Base-by-base conservation (phyloP, 1,284 basidiomycete genomes). In the Apiotrichum veenhuisii region DNA sequence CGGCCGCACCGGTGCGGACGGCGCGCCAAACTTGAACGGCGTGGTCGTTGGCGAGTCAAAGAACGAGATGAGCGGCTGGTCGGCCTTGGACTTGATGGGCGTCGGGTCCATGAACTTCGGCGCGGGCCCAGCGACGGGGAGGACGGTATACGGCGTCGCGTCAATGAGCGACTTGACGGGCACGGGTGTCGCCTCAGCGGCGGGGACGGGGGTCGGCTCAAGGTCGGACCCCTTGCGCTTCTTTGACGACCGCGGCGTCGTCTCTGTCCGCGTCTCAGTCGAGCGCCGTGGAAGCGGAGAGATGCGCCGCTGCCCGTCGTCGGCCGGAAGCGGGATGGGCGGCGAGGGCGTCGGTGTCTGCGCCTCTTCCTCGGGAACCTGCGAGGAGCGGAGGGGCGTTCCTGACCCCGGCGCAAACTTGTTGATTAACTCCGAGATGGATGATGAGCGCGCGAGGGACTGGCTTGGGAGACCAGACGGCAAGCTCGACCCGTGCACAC, bases 181-280 rank as follows among this genome's bases (percentile, higher is more conserved):
- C 38, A 12, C 9, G 23, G 22, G 9, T 5, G 9, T 3, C 18
- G 15, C 10, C 49, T 27, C 49, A 12, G 30, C 30, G 30, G 30
- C 30, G 12, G 30, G 30, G 12, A 12, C 30, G 30, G 12, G 30
- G 30, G 20, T 2, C 20, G 23, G 22, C 12, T 50, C 52, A 12
- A 50, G 37, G 25, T 61, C 57, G 18, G 45, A 51, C 18, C 54
- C 51, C 43, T 62, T 62, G 43, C 60, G 60, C 40, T 62, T 62
- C 33, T 45, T 58, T 38, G 38, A 37, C 27, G 9, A 50, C 34
- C 15, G 57, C 25, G 26, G 36, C 15, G 46, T 30, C 3, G 14
- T 27, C 3, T 11, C 43, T 1, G 17, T 5, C 18, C 30, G 18
- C 10, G 27, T 12, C 9, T 26, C 18, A 8, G 17, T n/a, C 45